phyloP scores from a whole-genome alignment of 2,329 filamentous ascomycete species.

The Trichoderma sp. region DNA sequence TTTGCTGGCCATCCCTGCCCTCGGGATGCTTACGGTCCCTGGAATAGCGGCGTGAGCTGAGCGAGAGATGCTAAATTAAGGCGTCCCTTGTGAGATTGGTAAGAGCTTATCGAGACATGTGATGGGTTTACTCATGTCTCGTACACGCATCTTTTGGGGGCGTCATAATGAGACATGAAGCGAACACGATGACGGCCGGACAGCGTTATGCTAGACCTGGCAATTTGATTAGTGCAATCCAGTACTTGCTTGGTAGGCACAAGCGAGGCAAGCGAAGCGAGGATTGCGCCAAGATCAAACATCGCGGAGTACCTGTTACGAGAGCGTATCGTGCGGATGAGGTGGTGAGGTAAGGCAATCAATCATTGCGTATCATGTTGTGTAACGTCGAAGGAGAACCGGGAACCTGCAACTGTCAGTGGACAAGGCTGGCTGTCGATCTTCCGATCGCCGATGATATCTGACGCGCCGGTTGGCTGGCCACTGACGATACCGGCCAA shows the following conservation, averaged over 20 bases:
- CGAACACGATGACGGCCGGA: not conserved
- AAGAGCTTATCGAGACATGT: not conserved
- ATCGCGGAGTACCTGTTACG: not conserved
- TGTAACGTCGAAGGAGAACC: not conserved
- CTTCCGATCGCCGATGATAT: conserved; percentile 10
- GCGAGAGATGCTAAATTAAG: not conserved
- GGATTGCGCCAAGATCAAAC: not conserved
- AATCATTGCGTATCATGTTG: not conserved
- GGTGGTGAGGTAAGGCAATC: not conserved
- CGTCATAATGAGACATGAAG: not conserved
- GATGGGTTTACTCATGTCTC: not conserved
- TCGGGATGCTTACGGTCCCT: not conserved
- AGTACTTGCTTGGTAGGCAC: not conserved
- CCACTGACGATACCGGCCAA: not conserved
- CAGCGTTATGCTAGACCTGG: not conserved
- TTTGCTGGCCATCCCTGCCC: not conserved
- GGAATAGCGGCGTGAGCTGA: not conserved
- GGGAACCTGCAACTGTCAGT: not conserved
- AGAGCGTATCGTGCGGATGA: not conserved
- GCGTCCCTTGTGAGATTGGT: not conserved
- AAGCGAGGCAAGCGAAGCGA: not conserved
- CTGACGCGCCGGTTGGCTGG: not conserved
- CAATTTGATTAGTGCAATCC: not conserved
- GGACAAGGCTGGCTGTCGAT: not conserved
- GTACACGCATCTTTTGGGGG: not conserved